Evolutionary conservation across 2,329 filamentous ascomycete species (phyloP), one percentile per base, ranked within the genome.

Genomic region (Penicillium sp.): DNA sequence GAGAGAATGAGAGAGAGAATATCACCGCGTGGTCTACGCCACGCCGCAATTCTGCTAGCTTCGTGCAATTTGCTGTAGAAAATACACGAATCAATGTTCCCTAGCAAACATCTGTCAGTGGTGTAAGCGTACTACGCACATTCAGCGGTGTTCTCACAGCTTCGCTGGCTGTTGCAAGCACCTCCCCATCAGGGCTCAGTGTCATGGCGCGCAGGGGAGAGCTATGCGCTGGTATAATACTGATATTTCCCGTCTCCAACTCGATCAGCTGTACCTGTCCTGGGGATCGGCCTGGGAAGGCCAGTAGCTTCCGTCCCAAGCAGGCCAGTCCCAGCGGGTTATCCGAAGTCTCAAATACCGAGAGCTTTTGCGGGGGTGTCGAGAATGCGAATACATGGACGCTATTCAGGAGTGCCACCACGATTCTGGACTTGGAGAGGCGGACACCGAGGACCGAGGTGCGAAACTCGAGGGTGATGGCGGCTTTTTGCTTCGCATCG

Each of bases 191-290:
- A 0, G 83, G 83, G 67, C 91, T 96, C 38, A 99, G 79, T 11
- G 88, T 85, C 65, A 99, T 82, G 43, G 92, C 92, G 61, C 90
- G 86, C 17, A 99, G 80, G 0, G 90, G 83, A 0, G 90, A 89
- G 4, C 89, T 88, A 74, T 99, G 95, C 3, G 94, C 95, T 0
- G 92, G 92, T 60, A 98, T 92, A 73, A 99, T 96, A 78, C 90
- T 96, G 64, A 98, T 91, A 69, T 91, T 94, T 52, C 88, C 88
- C 0, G 88, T 91, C 17, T 83, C 81, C 11, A 96, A 78, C 68
- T 96, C 88, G 54, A 96, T 89, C 1, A 98, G 80, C 74, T 97
- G 93, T 31, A 98, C 89, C 71, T 99, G 95, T 12, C 95, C 95
- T 0, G 86, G 79, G 0, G 90, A 93, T 54, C 92, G 85, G n/a